Percentiles rank a stretch among this genome's conserved stretches.
Conservation (phyloP, 345 rosid genomes). For the Brassica rapa region DNA sequence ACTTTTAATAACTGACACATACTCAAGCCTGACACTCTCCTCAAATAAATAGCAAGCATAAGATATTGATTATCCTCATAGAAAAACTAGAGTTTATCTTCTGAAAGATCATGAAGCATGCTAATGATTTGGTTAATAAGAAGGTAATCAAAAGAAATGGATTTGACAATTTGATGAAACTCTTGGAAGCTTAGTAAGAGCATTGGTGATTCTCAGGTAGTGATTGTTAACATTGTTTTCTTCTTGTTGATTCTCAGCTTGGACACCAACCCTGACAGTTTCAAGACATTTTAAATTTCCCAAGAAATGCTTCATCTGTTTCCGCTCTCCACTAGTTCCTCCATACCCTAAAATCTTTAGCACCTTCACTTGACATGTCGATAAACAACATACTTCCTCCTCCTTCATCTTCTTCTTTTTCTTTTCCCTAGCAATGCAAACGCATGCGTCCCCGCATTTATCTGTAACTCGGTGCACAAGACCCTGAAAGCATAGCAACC, state of each 20-base stretch:
- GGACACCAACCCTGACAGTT: slow-evolving; percentile 5
- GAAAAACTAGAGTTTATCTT: background rate
- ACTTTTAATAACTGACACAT: too few species aligned
- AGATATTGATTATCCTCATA: background rate
- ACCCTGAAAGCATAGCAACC: slow-evolving; percentile 5
- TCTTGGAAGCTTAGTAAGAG: background rate
- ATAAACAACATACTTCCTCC: slow-evolving; percentile 3
- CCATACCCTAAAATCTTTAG: background rate
- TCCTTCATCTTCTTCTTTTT: background rate
- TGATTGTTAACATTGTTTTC: background rate
- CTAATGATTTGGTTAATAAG: background rate
- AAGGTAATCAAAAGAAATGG: background rate
- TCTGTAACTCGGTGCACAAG: slow-evolving; percentile 15
- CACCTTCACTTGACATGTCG: slow-evolving; percentile 14
- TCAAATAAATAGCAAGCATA: background rate
- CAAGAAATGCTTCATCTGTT: slow-evolving; percentile 28
- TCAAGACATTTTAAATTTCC: slow-evolving; percentile 23
- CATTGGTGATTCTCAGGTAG: slow-evolving; percentile 7
- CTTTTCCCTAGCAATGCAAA: background rate
- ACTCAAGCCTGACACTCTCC: background rate
- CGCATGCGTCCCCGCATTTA: background rate
- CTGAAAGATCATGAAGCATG: background rate
- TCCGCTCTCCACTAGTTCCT: slow-evolving; percentile 19
- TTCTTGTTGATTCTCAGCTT: background rate
- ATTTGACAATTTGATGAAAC: slow-evolving; percentile 19